Percentiles rank a stretch among this genome's conserved stretches.
Conservation (phyloP, 345 rosid genomes). For the Eucalyptus curtisii region DNA sequence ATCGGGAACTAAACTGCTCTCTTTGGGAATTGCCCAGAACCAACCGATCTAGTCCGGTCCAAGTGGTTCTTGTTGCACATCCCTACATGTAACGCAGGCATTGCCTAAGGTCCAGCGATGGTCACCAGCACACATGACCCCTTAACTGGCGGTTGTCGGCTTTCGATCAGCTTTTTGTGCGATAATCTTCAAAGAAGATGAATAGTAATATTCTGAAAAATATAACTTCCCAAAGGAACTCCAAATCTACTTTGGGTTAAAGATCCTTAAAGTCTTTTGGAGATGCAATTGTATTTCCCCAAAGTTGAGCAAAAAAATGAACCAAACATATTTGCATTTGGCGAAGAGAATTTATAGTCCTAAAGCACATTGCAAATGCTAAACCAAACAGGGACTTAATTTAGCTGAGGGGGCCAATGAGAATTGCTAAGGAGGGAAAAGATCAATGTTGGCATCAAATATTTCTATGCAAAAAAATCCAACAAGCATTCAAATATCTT, state of each 20-base stretch:
- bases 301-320: no score
- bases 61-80: rapidly evolving
- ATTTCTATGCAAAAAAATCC: no score
- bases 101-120: rapidly evolving
- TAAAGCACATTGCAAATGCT: rapidly evolving
- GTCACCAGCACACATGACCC: rapidly evolving
- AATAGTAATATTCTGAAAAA: no score
- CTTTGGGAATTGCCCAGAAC: no score
- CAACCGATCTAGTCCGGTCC: rapidly evolving
- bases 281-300: rapidly evolving
- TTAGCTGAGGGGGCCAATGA: background rate
- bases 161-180: rapidly evolving
- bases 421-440: background rate
- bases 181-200: rapidly evolving
- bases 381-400: no score
- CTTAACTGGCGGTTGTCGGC: rapidly evolving
- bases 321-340: no score
- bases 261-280: no score
- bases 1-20: rapidly evolving
- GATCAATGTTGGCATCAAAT: background rate
- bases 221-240: no score
- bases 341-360: no score
- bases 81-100: rapidly evolving
- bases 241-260: no score
- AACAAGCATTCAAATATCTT: background rate